phyloP scores from a whole-genome alignment of 2,329 filamentous ascomycete genomes.

The Monilinia fructigena region DNA sequence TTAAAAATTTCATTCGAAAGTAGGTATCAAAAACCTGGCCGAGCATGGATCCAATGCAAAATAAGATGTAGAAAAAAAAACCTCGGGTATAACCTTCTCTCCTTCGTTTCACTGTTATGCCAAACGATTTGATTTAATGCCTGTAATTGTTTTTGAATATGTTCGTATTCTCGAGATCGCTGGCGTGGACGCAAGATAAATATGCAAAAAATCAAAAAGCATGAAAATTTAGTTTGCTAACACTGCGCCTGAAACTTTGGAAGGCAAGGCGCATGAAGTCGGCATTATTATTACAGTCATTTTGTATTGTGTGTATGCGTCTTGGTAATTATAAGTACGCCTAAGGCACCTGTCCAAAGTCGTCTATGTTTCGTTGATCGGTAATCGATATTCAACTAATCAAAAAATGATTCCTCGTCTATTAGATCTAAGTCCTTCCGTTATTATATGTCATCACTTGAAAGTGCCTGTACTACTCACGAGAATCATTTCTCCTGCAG shows the following conservation, averaged over 20 bases:
- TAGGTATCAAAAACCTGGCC: neutral
- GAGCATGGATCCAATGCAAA: constrained; percentile 7
- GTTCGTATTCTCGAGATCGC: neutral
- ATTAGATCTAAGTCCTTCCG: constrained; percentile 34
- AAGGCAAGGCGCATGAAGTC: neutral
- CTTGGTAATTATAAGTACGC: constrained; percentile 14
- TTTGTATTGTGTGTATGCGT: constrained; percentile 10
- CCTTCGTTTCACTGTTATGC: constrained; percentile 4
- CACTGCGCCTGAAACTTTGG: neutral
- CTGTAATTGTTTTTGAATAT: neutral
- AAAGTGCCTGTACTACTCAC: constrained; percentile 29
- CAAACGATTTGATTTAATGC: neutral
- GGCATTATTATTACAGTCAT: constrained; percentile 24
- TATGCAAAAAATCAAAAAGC: constrained; percentile 9
- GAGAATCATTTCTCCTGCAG: constrained; percentile 35
- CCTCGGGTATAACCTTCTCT: constrained; percentile 13
- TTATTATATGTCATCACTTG: constrained; percentile 15
- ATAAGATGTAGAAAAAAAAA: constrained; percentile 14
- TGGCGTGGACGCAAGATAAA: constrained; percentile 12
- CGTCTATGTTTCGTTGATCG: constrained; percentile 25
- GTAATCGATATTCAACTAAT: constrained; percentile 28
- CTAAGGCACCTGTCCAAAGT: constrained; percentile 35
- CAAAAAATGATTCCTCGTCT: constrained; percentile 40
- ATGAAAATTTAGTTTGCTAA: neutral
- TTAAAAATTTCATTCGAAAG: neutral